These are phyloP conservation scores for Xerocomus brunneocitrinus DNA, from an alignment of 768 basidiomycete species.

Conservation along the genomic window DNA sequence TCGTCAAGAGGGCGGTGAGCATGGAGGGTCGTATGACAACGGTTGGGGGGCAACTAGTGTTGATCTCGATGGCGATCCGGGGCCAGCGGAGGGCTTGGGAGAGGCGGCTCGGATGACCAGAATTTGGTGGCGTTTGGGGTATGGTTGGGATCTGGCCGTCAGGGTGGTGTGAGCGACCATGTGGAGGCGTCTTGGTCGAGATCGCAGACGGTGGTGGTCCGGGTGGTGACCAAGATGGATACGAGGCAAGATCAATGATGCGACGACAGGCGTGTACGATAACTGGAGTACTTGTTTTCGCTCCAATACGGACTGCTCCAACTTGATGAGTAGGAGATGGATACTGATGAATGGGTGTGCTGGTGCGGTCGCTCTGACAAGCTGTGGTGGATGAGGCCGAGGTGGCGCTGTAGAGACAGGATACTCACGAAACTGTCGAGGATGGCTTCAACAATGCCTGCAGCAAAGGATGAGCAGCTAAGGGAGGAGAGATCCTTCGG, in stretches of 20 bases:
- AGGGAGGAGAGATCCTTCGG: conserved; percentile 95
- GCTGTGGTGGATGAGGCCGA: conserved; percentile 51
- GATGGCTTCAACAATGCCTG: conserved; percentile 95
- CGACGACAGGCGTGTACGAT: conserved; percentile 8
- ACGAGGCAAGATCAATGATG: background rate
- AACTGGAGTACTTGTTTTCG: conserved; percentile 88
- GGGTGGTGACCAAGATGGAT: conserved; percentile 46
- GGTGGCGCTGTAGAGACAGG: background rate
- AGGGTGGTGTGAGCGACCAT: too few relatives aligned
- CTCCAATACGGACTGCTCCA: conserved; percentile 89
- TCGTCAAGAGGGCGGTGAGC: conserved; percentile 54
- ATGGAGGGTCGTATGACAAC: conserved; percentile 55
- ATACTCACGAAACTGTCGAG: conserved; percentile 89
- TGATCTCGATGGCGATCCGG: conserved; percentile 70
- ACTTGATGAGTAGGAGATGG: conserved; percentile 92
- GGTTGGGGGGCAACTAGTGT: conserved; percentile 52
- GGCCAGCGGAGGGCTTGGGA: conserved; percentile 58
- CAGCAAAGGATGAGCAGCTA: conserved; percentile 93
- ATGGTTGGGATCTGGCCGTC: conserved; percentile 50
- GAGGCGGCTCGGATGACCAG: conserved; percentile 40
- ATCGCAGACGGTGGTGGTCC: too few relatives aligned
- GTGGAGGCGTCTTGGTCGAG: conserved; percentile 43
- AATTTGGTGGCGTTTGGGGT: conserved; percentile 49
- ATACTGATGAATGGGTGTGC: conserved; percentile 75
- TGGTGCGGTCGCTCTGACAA: conserved; percentile 92